Evolutionary conservation across 2,329 filamentous ascomycete genomes (phyloP).

Genomic region (Incumbomyces delicatus): DNA sequence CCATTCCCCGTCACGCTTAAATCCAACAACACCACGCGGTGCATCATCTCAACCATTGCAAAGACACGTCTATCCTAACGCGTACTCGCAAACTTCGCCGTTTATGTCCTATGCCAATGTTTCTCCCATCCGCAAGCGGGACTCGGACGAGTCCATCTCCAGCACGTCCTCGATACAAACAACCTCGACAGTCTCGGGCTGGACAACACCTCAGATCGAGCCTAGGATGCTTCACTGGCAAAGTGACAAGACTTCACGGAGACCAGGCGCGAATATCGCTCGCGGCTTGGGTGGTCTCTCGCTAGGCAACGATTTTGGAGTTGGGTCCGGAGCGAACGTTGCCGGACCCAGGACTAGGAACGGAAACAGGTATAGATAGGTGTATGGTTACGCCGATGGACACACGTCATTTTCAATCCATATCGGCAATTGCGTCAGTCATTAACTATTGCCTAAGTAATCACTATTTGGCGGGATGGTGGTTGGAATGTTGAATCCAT

Average conservation of each 20-base stretch:
- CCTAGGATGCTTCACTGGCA: conserved; percentile 8
- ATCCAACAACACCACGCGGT: not conserved
- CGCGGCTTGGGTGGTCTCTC: conserved; percentile 11
- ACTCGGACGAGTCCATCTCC: conserved; percentile 13
- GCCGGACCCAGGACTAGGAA: conserved; percentile 9
- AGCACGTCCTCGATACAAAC: conserved; percentile 11
- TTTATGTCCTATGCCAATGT: not conserved
- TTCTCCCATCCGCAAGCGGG: conserved; percentile 2
- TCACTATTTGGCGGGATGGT: too few relatives aligned
- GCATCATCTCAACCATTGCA: not conserved
- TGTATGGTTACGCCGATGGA: too few relatives aligned
- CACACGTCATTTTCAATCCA: too few relatives aligned
- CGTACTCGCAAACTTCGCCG: not conserved
- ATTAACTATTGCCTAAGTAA: too few relatives aligned
- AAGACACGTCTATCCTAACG: not conserved
- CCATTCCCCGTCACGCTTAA: too few relatives aligned
- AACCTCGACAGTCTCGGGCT: conserved; percentile 9
- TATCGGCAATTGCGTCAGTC: too few relatives aligned
- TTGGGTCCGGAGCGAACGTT: conserved; percentile 7
- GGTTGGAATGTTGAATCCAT: too few relatives aligned
- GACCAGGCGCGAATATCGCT: not conserved
- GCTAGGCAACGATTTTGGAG: conserved; percentile 1
- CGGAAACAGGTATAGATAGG: too few relatives aligned
- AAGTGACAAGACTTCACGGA: not conserved
- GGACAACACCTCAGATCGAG: conserved; percentile 11